Conservation (phyloP, 257 asterid species). For the Solanum gracilifrons region DNA sequence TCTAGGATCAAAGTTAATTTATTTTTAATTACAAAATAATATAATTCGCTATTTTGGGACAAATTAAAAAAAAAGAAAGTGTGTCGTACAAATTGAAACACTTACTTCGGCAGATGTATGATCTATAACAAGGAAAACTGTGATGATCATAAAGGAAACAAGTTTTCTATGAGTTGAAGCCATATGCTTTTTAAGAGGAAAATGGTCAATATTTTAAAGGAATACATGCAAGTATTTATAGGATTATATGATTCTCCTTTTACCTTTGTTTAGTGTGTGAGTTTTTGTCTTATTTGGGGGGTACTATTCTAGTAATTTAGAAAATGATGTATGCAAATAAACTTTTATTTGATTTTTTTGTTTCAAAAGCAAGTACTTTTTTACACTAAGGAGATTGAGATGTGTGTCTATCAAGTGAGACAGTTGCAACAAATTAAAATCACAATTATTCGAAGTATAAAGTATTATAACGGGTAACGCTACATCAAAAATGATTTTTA, state of each 20-base stretch:
- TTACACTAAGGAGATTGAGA: neutral
- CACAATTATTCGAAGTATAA: no score
- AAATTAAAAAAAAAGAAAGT: neutral
- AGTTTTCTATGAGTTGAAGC: neutral
- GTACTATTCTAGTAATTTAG: neutral
- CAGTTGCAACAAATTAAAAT: neutral
- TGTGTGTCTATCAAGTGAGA: neutral
- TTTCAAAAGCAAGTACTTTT: neutral
- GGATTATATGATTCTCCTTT: neutral
- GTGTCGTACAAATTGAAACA: neutral
- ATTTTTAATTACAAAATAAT: no score
- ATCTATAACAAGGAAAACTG: slow-evolving; percentile 12
- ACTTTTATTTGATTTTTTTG: neutral
- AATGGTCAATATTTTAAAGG: neutral
- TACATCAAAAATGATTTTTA: no score
- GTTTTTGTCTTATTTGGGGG: neutral
- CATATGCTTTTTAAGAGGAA: neutral
- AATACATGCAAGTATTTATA: neutral
- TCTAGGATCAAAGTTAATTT: no score
- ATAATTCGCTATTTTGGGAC: no score
- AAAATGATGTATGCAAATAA: neutral
- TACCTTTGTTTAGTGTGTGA: neutral
- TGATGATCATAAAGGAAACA: neutral
- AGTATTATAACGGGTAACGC: no score
- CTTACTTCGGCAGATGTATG: slow-evolving; percentile 32